Base-by-base conservation (phyloP, 495 filamentous ascomycete species). In the Cercophora scortea region DNA sequence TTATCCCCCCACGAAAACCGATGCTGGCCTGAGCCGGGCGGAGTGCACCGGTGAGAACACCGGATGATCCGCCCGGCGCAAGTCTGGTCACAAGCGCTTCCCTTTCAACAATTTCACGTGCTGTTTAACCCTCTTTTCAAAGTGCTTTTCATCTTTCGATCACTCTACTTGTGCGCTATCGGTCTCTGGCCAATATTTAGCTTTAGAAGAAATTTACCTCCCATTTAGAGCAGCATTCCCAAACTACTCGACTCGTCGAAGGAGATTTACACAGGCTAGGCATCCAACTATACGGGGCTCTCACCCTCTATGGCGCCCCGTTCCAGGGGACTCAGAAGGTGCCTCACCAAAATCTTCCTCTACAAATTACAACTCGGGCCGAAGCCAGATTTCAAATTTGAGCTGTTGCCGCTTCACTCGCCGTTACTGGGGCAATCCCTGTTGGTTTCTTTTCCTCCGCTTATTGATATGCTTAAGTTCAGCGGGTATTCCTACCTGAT, bases 391-490 rank as follows among this genome's bases (percentile, higher is more conserved):
- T 38, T 38, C 36, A 38, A 38, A 38, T 38, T 38, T 38, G 36
- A 38, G 36, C 36, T 38, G 36, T 38, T 38, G 36, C 36, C 36
- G 36, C 36, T 38, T 38, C 36, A 38, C 36, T 38, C 36, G 36
- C 36, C 36, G 36, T 38, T 38, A 38, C 36, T 83, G 65, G 72
- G 77, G 78, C 73, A 83, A 84, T 82, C 75, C 75, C 75, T 79
- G 76, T 83, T 83, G 77, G 80, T 83, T 84, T 84, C 78, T 84
- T 83, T 82, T 82, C 77, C 76, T 82, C 75, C 75, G 76, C 78
- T 84, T 83, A 84, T 83, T 84, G 77, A 84, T 84, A 84, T 84
- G 77, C 79, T 83, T 83, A 84, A 83, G 78, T 83, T 83, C 75
- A 83, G 79, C 75, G 75, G 76, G 79, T 84, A 82, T 77, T 75